Base-by-base conservation (phyloP, 345 rosid species). In the Salix koriyanagi region DNA sequence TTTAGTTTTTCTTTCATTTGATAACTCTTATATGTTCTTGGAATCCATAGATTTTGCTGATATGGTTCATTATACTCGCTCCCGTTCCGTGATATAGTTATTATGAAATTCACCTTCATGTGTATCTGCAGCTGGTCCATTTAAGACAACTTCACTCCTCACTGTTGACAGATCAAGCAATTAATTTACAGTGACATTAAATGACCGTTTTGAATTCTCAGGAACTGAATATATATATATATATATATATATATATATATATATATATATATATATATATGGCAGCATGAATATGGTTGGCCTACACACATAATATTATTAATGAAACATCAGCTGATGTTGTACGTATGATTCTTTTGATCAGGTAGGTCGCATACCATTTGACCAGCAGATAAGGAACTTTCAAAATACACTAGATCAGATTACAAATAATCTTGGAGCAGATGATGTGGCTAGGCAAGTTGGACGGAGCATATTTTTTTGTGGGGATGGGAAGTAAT, bases 401-500 rank as follows among this genome's bases (percentile, higher is more conserved):
- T 96, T 96, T 79, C 83, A 92, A 79, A 88, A 39, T 77, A 93
- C 99, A 3, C 83, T 93, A 10, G 85, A 93, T 85, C 95, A 93
- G 62, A 84, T 93, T 25, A 82, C 91, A 0, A 82, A 72, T 39
- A 88, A 84, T 54, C 86, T 90, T 14, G 97, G 98, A 9, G 87
- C 93, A 58, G 77, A 77, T 7, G 86, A 85, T 75, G 82, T 89
- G 23, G 85, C 91, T 0, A 81, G 70, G 44, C 87, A 92, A 5
- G 77, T 96, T 18, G 82, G 82, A 46, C 79, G 74, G 64, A 88
- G 95, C 85, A 73, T 96, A 39, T 96, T 92, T 84, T 93, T 93
- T 77, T n/a, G 86, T 93, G 0, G 98, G 99, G 67, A 92, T 96
- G 98, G 97, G 98, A 71, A 96, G 98, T 86, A 96, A 96, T 79